Conservation (phyloP, 139 green algal genomes). For the Desmodesmus armatus region DNA sequence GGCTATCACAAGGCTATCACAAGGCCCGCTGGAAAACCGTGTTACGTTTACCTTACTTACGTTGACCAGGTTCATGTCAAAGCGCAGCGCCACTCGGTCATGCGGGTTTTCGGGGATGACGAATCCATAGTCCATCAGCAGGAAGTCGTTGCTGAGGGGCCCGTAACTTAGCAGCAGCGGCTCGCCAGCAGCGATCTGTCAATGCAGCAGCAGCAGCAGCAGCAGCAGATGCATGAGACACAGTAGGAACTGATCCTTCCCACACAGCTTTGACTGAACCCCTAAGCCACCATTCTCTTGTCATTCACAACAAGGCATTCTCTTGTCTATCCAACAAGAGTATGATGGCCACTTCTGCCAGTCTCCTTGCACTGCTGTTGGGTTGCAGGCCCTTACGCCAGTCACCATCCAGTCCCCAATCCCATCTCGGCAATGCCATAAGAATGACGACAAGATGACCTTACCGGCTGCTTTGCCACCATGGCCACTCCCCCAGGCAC, state of each 20-base stretch:
- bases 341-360: not conserved
- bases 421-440: too few relatives aligned
- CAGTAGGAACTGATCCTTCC: not conserved
- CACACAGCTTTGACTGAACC: not conserved
- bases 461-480: slow-evolving; percentile 56
- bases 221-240: not conserved
- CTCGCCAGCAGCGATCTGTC: slow-evolving; percentile 60
- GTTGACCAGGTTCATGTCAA: slow-evolving; percentile 74
- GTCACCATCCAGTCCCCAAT: too few relatives aligned
- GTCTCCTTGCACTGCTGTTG: not conserved
- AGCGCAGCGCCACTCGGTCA: slow-evolving; percentile 84
- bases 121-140: slow-evolving; percentile 95
- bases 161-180: slow-evolving; percentile 85
- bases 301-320: too few relatives aligned
- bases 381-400: not conserved
- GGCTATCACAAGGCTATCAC: too few relatives aligned
- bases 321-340: not conserved
- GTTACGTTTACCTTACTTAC: slow-evolving; percentile 35
- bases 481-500: slow-evolving; percentile 49
- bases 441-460: too few relatives aligned
- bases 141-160: slow-evolving; percentile 85
- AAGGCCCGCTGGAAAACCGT: too few relatives aligned
- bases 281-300: too few relatives aligned
- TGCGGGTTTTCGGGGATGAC: slow-evolving; percentile 79
- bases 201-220: slow-evolving; percentile 1